Conservation (phyloP, 192 early-diverging fungal species). For the Dispira parvispora region DNA sequence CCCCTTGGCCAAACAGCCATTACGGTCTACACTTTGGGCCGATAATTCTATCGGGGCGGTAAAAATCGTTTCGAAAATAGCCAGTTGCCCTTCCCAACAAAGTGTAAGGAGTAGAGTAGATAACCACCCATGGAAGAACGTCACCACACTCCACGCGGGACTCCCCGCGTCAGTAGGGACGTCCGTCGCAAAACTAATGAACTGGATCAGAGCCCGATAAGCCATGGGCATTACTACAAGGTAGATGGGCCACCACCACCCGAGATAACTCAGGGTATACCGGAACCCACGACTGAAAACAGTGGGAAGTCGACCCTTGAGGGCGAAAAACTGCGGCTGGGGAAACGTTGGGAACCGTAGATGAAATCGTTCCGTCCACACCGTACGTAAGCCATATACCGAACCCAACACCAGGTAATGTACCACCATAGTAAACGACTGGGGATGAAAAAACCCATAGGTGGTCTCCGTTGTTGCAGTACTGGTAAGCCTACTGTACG, state of each 20-base stretch:
- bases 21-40: neutral
- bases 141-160: neutral
- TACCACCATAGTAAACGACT: neutral
- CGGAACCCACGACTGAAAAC: neutral
- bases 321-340: conserved; percentile 1
- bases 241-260: neutral
- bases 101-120: neutral
- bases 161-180: neutral
- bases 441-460: neutral
- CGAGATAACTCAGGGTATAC: neutral
- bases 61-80: conserved; percentile 2
- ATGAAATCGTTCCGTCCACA: conserved; percentile 8
- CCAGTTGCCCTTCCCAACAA: conserved; percentile 1
- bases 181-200: neutral
- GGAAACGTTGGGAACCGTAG: neutral
- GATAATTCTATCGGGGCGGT: conserved; percentile 8
- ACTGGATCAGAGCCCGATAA: neutral
- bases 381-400: neutral
- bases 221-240: neutral
- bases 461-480: neutral
- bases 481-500: neutral
- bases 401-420: neutral
- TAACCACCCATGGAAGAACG: neutral
- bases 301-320: conserved; percentile 8
- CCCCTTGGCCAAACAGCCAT: conserved; percentile 5